These are phyloP conservation scores for Taphrina betulina DNA, from an alignment of 1,139 yeast species.

Conservation along the genomic window DNA sequence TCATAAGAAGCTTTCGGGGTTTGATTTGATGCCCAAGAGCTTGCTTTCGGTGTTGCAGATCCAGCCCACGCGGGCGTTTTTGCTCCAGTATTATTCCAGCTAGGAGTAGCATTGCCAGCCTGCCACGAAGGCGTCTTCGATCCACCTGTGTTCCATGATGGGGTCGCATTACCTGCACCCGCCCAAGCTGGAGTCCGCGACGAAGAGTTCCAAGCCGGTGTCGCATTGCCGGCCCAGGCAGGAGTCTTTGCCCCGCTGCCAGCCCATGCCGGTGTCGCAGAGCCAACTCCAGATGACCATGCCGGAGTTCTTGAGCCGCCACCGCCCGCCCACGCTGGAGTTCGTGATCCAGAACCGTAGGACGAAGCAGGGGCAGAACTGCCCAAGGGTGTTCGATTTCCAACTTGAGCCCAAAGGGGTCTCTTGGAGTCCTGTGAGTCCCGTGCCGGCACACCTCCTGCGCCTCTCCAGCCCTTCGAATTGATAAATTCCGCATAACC, in stretches of 20 bases:
- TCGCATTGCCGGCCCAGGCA: conserved; percentile 42
- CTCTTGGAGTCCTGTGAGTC: conserved; percentile 42
- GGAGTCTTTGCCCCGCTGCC: conserved; percentile 38
- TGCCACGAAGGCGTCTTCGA: conserved; percentile 26
- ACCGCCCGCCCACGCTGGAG: conserved; percentile 55
- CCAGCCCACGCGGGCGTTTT: conserved; percentile 23
- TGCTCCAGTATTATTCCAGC: conserved; percentile 8
- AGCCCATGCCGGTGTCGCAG: conserved; percentile 42
- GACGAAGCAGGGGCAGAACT: conserved; percentile 48
- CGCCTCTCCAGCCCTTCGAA: conserved; percentile 44
- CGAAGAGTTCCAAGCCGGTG: conserved; percentile 47
- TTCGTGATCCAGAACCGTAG: conserved; percentile 54
- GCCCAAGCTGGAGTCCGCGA: conserved; percentile 43
- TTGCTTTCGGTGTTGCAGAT: conserved; percentile 4
- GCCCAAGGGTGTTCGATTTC: conserved; percentile 42
- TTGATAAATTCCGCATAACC: conserved; percentile 80
- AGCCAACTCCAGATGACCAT: conserved; percentile 47
- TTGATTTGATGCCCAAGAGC: background rate
- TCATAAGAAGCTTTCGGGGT: background rate
- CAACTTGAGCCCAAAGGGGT: conserved; percentile 41
- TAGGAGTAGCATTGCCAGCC: conserved; percentile 13
- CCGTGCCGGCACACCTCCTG: conserved; percentile 35
- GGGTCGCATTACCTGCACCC: conserved; percentile 41
- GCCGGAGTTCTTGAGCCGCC: conserved; percentile 62
- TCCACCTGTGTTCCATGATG: conserved; percentile 44